Conservation (phyloP, 306 rosid species). For the Oemleria cerasiformis region DNA sequence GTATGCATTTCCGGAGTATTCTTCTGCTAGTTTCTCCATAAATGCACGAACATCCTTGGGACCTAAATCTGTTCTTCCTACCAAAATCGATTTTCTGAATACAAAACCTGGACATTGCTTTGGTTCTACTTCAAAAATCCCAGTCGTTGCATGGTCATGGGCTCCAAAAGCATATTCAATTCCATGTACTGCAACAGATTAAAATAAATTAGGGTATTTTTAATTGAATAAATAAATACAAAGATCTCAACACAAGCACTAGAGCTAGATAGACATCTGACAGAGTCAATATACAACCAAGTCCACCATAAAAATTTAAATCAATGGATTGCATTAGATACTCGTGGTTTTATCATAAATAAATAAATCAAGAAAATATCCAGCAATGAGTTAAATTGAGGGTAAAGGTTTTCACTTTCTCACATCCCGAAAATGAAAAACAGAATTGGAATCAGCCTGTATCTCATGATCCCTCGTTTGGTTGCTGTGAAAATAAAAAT, state of each 20-base stretch:
- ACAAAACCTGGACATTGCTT: constrained; percentile 87
- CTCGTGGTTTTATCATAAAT: background rate
- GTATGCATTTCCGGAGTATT: constrained; percentile 73
- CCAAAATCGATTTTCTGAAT: constrained; percentile 72
- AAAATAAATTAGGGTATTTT: background rate
- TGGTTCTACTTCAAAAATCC: constrained; percentile 93
- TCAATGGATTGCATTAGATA: background rate
- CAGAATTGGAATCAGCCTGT: background rate
- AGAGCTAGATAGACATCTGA: background rate
- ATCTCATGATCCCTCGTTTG: background rate
- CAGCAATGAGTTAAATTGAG: background rate
- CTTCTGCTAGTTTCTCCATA: constrained; percentile 78
- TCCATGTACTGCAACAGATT: constrained; percentile 54
- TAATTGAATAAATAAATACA: constrained; percentile 3
- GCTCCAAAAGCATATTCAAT: constrained; percentile 97
- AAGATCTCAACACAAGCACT: background rate
- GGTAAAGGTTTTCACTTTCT: background rate
- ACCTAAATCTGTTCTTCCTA: constrained; percentile 80
- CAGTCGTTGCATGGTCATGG: constrained; percentile 72
- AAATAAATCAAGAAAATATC: background rate
- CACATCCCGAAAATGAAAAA: background rate
- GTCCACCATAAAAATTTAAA: constrained; percentile 1
- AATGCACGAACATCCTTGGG: constrained; percentile 53
- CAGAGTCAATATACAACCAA: background rate
- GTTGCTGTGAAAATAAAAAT: background rate